phyloP scores from a whole-genome alignment of 352 stramenopile species.

The Phytophthora gonapodyides region DNA sequence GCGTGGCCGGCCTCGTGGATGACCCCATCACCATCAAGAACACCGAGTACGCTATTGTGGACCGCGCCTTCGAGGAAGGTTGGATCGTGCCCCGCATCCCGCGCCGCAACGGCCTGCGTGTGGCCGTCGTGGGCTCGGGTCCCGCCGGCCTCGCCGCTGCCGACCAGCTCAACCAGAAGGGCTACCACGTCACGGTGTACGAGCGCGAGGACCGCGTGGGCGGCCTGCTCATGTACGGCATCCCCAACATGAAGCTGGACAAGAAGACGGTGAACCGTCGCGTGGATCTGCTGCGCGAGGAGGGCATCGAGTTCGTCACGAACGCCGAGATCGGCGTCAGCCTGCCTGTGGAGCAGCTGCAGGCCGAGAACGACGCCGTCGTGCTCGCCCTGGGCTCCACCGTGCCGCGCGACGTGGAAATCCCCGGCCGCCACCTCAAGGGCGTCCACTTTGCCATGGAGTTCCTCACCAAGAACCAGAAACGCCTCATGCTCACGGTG shows the following conservation, averaged over 20 bases:
- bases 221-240: conserved; percentile 98
- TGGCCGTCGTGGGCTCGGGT: conserved; percentile 96
- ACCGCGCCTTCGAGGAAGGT: conserved; percentile 95
- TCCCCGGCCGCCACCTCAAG: conserved; percentile 90
- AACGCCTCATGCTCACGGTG: conserved; percentile 94
- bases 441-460: conserved; percentile 98
- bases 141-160: conserved; percentile 92
- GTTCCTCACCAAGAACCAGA: conserved; percentile 98
- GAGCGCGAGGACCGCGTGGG: conserved; percentile 96
- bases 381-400: conserved; percentile 96
- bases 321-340: conserved; percentile 94
- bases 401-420: conserved; percentile 93
- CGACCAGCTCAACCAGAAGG: conserved; percentile 98
- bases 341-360: conserved; percentile 75
- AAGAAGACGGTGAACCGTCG: conserved; percentile 97
- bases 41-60: conserved; percentile 99
- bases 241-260: conserved; percentile 99
- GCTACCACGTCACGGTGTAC: conserved; percentile 97
- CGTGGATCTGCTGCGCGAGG: conserved; percentile 93
- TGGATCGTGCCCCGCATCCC: conserved; percentile 95
- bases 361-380: conserved; percentile 90
- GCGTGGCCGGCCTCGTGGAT: conserved; percentile 96
- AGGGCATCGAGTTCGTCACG: conserved; percentile 98
- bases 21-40: conserved; percentile 98
- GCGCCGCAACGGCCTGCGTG: conserved; percentile 93